A percentile compares a stretch with the other conserved stretches of the same genome.
Evolutionary conservation across 129 eudicot genomes (phyloP).

Genomic region (Tagetes erecta): DNA sequence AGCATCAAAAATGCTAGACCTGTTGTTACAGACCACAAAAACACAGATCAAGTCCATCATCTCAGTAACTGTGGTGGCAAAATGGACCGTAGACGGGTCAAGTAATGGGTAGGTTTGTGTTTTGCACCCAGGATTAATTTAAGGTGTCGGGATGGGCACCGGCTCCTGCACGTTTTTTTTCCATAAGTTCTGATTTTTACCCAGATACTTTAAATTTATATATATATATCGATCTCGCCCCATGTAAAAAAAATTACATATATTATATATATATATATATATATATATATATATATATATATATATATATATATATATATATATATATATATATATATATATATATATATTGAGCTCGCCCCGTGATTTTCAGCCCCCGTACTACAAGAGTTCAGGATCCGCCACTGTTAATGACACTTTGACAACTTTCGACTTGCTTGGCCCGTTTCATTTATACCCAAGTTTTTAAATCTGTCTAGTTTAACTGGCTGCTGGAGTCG

Average conservation of each 20-base stretch:
- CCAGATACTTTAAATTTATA: not conserved
- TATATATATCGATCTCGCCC: too few species aligned
- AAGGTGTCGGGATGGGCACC: not conserved
- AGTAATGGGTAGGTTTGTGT: not conserved
- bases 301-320: too few species aligned
- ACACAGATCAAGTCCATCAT: not conserved
- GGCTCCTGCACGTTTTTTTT: too few species aligned
- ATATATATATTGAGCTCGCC: too few species aligned
- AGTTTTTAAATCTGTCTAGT: not conserved
- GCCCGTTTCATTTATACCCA: conserved; percentile 1
- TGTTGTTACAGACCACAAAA: conserved; percentile 30
- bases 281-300: too few species aligned
- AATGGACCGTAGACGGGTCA: not conserved
- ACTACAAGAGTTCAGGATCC: too few species aligned
- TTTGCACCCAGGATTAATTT: too few species aligned
- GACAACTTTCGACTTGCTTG: not conserved
- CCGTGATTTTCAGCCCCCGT: too few species aligned
- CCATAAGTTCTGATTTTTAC: not conserved
- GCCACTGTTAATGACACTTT: not conserved
- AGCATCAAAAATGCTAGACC: conserved; percentile 74
- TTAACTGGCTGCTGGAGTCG: not conserved
- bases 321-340: too few species aligned
- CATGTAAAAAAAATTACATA: too few species aligned
- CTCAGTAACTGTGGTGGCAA: not conserved
- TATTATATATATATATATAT: too few species aligned